Percentiles rank a stretch among this genome's conserved stretches.
phyloP scores from a whole-genome alignment of 257 asterid species.

The Solanum chmielewskii region DNA sequence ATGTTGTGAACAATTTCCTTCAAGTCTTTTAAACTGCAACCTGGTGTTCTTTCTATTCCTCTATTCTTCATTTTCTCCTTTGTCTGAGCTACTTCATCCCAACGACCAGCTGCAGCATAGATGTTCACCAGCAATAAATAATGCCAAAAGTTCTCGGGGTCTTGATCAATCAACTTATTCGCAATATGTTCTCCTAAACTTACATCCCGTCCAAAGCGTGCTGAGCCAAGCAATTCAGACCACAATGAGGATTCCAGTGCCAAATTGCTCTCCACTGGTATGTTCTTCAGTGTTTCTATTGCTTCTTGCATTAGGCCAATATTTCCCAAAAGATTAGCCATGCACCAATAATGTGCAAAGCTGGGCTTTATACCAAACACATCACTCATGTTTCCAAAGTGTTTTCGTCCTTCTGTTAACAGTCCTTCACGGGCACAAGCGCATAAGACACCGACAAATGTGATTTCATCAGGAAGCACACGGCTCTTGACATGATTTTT shows the following conservation, averaged over 20 bases:
- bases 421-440: constrained; percentile 56
- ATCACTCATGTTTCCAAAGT: constrained; percentile 41
- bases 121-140: constrained; percentile 49
- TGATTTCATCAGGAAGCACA: constrained; percentile 47
- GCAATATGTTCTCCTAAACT: constrained; percentile 42
- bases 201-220: constrained; percentile 46
- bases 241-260: constrained; percentile 35
- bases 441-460: constrained; percentile 59
- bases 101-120: constrained; percentile 52
- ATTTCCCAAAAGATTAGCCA: constrained; percentile 61
- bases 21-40: constrained; percentile 50
- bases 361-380: constrained; percentile 31
- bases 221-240: constrained; percentile 47
- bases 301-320: constrained; percentile 51
- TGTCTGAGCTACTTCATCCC: constrained; percentile 53
- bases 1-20: constrained; percentile 32
- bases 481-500: neutral
- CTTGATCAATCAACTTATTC: constrained; percentile 43
- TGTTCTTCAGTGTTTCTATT: constrained; percentile 26
- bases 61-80: constrained; percentile 45
- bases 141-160: constrained; percentile 35
- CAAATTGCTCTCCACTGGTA: constrained; percentile 22
- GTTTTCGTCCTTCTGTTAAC: constrained; percentile 32
- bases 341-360: constrained; percentile 76
- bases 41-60: constrained; percentile 34